phyloP scores from a whole-genome alignment of 306 rosid genomes.

The Trifolium dubium region DNA sequence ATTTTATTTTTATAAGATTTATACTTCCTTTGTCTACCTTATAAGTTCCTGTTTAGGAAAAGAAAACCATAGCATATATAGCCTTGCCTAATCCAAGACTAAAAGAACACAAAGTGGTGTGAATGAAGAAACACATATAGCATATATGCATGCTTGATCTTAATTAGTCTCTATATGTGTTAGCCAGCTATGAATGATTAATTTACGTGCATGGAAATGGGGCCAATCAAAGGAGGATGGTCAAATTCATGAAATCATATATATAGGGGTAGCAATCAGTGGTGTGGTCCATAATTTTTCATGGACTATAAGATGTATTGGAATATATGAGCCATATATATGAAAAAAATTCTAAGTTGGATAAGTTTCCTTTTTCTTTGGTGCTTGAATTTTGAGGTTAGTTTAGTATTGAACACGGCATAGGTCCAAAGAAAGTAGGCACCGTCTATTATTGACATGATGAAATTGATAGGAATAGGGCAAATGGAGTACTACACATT shows the following conservation, averaged over 20 bases:
- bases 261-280: background rate
- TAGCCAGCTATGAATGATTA: background rate
- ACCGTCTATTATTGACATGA: conserved; percentile 74
- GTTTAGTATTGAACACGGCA: conserved; percentile 73
- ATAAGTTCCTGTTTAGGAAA: conserved; percentile 7
- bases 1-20: too few relatives aligned
- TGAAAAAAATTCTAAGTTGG: conserved; percentile 41
- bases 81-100: conserved; percentile 34
- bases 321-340: conserved; percentile 36
- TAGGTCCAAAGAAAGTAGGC: conserved; percentile 87
- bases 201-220: conserved; percentile 58
- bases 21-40: conserved; percentile 4
- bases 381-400: conserved; percentile 52
- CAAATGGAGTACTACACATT: conserved; percentile 40
- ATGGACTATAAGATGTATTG: conserved; percentile 37
- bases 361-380: conserved; percentile 39
- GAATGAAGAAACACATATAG: conserved; percentile 28
- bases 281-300: conserved; percentile 38
- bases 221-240: background rate
- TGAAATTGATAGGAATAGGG: conserved; percentile 41
- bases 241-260: conserved; percentile 33
- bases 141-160: background rate
- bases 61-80: background rate
- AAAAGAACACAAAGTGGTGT: conserved; percentile 40
- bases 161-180: background rate